These are phyloP conservation scores for Trichoderma erinaceum DNA, from an alignment of 495 filamentous ascomycete species.

Conservation along the genomic window DNA sequence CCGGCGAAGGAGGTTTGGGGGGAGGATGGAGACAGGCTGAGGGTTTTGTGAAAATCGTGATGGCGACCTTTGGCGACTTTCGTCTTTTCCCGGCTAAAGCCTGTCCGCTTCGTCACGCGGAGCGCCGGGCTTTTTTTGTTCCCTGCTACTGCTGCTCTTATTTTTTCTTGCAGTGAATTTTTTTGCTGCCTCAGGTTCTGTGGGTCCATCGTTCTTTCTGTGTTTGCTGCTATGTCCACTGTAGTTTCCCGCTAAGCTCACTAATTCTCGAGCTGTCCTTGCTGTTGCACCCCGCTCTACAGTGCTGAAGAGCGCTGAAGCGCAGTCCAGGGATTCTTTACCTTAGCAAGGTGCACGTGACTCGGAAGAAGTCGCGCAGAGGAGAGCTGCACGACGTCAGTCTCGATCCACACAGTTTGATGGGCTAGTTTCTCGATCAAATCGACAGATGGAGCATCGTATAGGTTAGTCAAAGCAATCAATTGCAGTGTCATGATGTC, in stretches of 20 bases:
- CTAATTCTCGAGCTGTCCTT: background rate
- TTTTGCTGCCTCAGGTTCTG: background rate
- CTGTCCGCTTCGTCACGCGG: background rate
- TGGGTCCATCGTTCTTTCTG: no score
- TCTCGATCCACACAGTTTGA: background rate
- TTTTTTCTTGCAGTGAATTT: background rate
- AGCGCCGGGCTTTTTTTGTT: conserved; percentile 10
- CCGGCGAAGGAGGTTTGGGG: background rate
- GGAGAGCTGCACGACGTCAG: background rate
- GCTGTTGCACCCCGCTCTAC: background rate
- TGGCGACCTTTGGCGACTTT: background rate
- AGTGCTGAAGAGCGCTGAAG: background rate
- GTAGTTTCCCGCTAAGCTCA: background rate
- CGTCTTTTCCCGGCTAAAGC: conserved; percentile 12
- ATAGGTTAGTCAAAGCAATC: no score
- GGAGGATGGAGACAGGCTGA: conserved; percentile 3
- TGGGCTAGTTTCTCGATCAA: no score
- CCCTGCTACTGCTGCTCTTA: background rate
- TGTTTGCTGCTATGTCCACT: background rate
- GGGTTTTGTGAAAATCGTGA: conserved; percentile 19
- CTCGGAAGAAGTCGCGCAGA: conserved; percentile 9
- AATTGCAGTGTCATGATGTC: no score
- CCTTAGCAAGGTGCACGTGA: conserved; percentile 1
- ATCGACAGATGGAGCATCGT: no score
- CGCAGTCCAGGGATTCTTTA: background rate